Evolutionary conservation across 169 alveolate species (phyloP), one percentile per base, ranked within the genome.

Genomic region (Ichthyophthirius multifiliis): DNA sequence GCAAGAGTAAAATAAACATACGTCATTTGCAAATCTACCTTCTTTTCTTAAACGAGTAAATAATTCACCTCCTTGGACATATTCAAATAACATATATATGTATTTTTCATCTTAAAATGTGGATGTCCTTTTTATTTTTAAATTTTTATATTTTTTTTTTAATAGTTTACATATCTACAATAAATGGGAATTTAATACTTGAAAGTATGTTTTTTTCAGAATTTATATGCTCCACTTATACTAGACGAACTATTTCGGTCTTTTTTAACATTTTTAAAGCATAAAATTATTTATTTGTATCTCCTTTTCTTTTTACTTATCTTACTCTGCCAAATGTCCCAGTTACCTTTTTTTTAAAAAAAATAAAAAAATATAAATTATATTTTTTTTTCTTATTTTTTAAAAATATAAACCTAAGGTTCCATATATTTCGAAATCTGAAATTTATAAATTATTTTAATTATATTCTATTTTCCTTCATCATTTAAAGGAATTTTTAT

Each of bases 51-150:
- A 83, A 74, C 96, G 91, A 31, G 97, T 93, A 85, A 97, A 98
- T 64, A 98, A 94, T 81, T 97, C 99, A 0, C 99, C 99, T 15
- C 99, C 99, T 75, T 94, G 90, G 9, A 98, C 98, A 80, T 93
- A 97, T 71, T 98, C 99, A 89, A 97, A 93, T 65, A 97, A 92
- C 90, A 98, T 87, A 86, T 94, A 97, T 43, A 96, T 92, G 45
- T 97, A 96, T 30, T 95, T 85, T 30, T 93, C 96, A 82, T 97
- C 98, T 79, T 98, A 92, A 76, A 93, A 95, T 6, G 97, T 90
- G 7, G 96, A 97, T 73, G 81, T 75, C 34, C 85, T 78, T 2
- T 43, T 20, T 18, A 46, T 15, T 16, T 23, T 31, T 37, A 27
- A 41, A n/a, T 63, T 34, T 41, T 15, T 0, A 4, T 18, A 18